phyloP scores from a whole-genome alignment of 1,139 yeast species.

The Saccharomyces hybrid region DNA sequence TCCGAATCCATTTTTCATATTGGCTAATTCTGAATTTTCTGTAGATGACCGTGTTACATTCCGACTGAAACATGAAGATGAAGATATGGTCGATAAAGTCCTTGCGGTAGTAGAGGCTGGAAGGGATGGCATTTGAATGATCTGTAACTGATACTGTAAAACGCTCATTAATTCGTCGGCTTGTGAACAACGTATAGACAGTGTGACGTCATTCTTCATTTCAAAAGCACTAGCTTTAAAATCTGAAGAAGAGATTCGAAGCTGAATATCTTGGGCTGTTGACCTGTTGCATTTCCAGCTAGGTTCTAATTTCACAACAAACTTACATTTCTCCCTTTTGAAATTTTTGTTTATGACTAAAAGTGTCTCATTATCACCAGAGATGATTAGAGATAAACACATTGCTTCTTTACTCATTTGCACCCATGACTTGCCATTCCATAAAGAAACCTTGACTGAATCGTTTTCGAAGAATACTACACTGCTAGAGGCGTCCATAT shows the following conservation, averaged over 20 bases:
- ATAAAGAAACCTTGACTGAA: conserved; percentile 15
- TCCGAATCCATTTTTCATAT: conserved; percentile 3
- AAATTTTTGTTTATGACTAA: conserved; percentile 72
- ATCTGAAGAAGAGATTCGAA: conserved; percentile 18
- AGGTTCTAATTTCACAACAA: conserved; percentile 16
- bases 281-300: conserved; percentile 24
- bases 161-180: conserved; percentile 18
- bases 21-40: conserved; percentile 9
- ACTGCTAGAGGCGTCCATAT: conserved; percentile 7
- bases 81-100: conserved; percentile 13
- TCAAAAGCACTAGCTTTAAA: conserved; percentile 11
- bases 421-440: conserved; percentile 23
- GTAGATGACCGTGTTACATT: conserved; percentile 15
- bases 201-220: background rate
- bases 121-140: conserved; percentile 10
- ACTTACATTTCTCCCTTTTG: conserved; percentile 9
- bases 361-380: conserved; percentile 83
- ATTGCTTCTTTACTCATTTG: conserved; percentile 7
- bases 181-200: conserved; percentile 20
- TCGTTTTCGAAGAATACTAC: conserved; percentile 12
- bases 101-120: conserved; percentile 11
- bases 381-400: conserved; percentile 46
- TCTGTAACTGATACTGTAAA: conserved; percentile 19
- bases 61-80: conserved; percentile 12
- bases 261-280: conserved; percentile 31